Conservation (phyloP, 768 basidiomycete genomes). For the Mycena crocata region DNA sequence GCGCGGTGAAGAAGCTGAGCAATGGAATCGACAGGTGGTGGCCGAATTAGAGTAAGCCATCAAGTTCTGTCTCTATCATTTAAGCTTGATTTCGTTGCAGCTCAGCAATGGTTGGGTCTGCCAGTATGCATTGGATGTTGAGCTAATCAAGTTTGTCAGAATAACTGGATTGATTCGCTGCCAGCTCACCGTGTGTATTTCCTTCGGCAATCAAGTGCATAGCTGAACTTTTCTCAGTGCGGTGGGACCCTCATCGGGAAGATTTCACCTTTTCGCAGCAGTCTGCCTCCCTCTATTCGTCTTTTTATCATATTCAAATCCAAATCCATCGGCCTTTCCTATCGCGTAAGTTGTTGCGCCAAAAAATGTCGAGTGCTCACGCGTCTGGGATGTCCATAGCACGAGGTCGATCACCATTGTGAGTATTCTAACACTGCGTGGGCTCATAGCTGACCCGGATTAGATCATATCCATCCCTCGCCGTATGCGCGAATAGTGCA, state of each 20-base stretch:
- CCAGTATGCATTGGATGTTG: too few species aligned
- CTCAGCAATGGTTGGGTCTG: conserved; percentile 29
- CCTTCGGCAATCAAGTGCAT: not conserved
- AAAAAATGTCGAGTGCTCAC: too few species aligned
- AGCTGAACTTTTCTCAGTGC: conserved; percentile 38
- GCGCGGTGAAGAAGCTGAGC: conserved; percentile 30
- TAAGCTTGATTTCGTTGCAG: conserved; percentile 6
- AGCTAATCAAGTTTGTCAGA: conserved; percentile 9
- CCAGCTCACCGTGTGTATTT: conserved; percentile 7
- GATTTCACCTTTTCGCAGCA: conserved; percentile 48
- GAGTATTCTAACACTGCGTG: not conserved
- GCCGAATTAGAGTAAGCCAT: conserved; percentile 30
- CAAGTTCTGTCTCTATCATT: not conserved
- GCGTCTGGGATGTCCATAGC: too few species aligned
- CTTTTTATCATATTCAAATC: conserved; percentile 50
- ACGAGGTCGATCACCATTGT: conserved; percentile 30
- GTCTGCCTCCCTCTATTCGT: conserved; percentile 49
- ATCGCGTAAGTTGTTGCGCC: too few species aligned
- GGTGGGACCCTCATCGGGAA: conserved; percentile 52
- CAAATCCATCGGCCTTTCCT: conserved; percentile 62
- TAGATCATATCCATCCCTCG: conserved; percentile 48
- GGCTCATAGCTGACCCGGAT: not conserved
- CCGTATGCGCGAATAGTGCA: conserved; percentile 56
- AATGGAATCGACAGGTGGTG: conserved; percentile 33
- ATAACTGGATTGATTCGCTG: conserved; percentile 30